Conservation (phyloP, 1,284 basidiomycete genomes). For the Ceratobasidium sp. region DNA sequence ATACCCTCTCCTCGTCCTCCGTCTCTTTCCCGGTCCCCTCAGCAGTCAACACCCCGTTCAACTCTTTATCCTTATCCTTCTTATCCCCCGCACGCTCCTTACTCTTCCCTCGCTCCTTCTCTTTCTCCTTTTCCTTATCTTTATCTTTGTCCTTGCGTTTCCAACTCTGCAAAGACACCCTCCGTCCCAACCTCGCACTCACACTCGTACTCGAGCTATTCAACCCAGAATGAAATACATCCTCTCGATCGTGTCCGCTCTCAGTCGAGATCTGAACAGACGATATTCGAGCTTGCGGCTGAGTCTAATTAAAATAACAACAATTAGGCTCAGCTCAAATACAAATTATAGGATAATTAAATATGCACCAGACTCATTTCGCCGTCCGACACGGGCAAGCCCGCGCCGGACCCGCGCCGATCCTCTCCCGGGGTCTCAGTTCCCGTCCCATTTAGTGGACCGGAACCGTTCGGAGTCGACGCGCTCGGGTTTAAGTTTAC, state of each 20-base stretch:
- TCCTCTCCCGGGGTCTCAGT: not conserved
- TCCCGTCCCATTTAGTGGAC: not conserved
- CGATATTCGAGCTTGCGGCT: slow-evolving; percentile 39
- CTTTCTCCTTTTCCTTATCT: slow-evolving; percentile 3
- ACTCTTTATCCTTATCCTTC: slow-evolving; percentile 6
- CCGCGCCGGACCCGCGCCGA: not conserved
- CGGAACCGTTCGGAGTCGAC: not conserved
- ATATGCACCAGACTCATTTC: not conserved
- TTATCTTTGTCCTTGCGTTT: slow-evolving; percentile 41
- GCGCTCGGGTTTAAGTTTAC: not conserved
- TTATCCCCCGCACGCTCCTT: slow-evolving; percentile 28
- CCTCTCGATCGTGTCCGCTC: slow-evolving; percentile 40
- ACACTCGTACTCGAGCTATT: slow-evolving; percentile 14
- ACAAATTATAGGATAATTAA: not conserved
- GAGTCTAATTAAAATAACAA: slow-evolving; percentile 16
- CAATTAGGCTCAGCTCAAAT: no score
- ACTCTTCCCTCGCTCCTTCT: slow-evolving; percentile 31
- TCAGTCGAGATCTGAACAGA: slow-evolving; percentile 45
- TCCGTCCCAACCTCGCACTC: slow-evolving; percentile 19
- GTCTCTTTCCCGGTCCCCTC: slow-evolving; percentile 2
- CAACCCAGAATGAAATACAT: not conserved
- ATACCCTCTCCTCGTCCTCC: not conserved
- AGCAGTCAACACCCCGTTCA: no score
- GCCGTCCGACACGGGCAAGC: slow-evolving; percentile 4
- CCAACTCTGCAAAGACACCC: slow-evolving; percentile 44